A percentile compares a stretch with the other conserved stretches of the same genome.
Evolutionary conservation across 1,284 basidiomycete genomes (phyloP).

Genomic region (Testicularia cyperi): DNA sequence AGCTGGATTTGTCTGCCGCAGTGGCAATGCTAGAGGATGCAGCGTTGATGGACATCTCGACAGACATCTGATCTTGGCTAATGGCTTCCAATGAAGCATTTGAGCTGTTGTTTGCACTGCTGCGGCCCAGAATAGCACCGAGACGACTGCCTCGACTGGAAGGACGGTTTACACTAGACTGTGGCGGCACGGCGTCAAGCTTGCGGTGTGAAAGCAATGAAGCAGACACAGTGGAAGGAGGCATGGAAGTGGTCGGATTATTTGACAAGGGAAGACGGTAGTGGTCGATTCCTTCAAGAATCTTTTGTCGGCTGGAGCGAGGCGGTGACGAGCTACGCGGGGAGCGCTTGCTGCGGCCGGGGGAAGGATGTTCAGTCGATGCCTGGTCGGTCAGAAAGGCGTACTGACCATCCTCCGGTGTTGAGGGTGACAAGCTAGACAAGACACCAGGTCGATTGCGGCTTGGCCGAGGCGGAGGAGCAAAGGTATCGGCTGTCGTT

Average conservation of each 20-base stretch:
- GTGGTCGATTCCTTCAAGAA: background rate
- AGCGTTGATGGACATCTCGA: conserved; percentile 2
- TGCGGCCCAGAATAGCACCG: conserved; percentile 13
- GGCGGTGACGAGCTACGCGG: background rate
- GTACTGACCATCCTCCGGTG: no score
- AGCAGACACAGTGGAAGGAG: no score
- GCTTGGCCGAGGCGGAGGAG: no score
- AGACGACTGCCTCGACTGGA: conserved; percentile 20
- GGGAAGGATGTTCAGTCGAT: no score
- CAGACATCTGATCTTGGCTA: no score
- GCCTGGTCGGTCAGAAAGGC: no score
- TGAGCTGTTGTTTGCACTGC: background rate
- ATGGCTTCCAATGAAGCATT: background rate
- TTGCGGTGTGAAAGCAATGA: no score
- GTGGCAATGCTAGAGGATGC: background rate
- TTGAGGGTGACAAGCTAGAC: no score
- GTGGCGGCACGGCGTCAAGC: conserved; percentile 6
- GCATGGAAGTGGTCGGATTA: background rate
- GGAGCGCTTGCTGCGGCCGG: no score
- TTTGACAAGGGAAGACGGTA: background rate
- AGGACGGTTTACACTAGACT: conserved; percentile 1
- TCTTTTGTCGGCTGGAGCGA: background rate
- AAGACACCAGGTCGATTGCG: no score
- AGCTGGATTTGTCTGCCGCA: background rate
- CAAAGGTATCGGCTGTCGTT: no score